A percentile compares a stretch with the other conserved stretches of the same genome.
phyloP scores from a whole-genome alignment of 257 asterid genomes.

The Eustoma russellianum region DNA sequence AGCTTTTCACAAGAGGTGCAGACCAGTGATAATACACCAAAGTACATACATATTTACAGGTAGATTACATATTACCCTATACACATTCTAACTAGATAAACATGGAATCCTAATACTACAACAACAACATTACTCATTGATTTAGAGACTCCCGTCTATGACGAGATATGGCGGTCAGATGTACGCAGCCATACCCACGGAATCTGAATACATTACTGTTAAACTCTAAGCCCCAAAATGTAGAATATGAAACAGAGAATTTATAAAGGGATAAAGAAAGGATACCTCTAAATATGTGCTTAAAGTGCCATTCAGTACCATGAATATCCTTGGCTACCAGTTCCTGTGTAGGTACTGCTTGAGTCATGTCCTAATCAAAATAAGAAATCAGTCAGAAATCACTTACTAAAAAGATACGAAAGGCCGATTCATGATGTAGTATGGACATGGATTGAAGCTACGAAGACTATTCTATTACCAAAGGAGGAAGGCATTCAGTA shows the following conservation, averaged over 20 bases:
- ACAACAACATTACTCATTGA: too few species aligned
- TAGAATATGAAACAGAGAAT: not conserved
- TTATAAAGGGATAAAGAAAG: not conserved
- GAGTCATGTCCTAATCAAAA: conserved; percentile 58
- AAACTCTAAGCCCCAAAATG: not conserved
- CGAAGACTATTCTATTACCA: conserved; percentile 30
- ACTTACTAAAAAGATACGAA: not conserved
- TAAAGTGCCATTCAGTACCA: conserved; percentile 50
- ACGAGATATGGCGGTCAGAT: too few species aligned
- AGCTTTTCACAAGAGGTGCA: conserved; percentile 1
- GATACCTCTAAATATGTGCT: conserved; percentile 52
- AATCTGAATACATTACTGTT: conserved; percentile 18
- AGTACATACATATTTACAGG: conserved; percentile 27
- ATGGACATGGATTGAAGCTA: not conserved
- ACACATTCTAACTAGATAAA: conserved; percentile 18
- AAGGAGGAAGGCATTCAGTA: conserved; percentile 75
- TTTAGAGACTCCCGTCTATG: too few species aligned
- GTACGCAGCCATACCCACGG: too few species aligned
- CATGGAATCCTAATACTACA: conserved; percentile 12
- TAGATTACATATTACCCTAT: conserved; percentile 22
- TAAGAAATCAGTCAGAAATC: conserved; percentile 11
- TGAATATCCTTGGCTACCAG: conserved; percentile 48
- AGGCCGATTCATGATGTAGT: not conserved
- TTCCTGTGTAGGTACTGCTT: conserved; percentile 45
- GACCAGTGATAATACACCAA: conserved; percentile 9